Conservation (phyloP, 1,284 basidiomycete genomes). For the Rhodotorula sp. region DNA sequence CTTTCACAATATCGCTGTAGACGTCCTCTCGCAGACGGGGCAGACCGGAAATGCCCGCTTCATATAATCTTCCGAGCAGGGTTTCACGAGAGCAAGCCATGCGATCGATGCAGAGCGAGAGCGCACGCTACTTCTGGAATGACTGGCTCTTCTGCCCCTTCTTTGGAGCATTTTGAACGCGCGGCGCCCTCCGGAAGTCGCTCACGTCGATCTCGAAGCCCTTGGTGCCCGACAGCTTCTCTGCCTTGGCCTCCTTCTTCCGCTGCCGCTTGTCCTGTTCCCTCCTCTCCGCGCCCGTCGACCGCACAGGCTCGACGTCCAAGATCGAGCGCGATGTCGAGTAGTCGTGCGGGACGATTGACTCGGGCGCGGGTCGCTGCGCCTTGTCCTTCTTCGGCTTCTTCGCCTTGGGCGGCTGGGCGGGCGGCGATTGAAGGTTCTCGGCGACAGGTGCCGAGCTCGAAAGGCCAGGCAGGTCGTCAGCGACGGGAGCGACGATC, state of each 20-base stretch:
- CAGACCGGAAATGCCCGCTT: too few species aligned
- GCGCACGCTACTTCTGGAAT: conserved; percentile 19
- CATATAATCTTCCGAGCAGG: too few species aligned
- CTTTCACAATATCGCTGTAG: neutral
- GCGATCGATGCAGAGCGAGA: neutral
- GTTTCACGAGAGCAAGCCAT: neutral
- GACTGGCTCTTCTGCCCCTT: conserved; percentile 12
- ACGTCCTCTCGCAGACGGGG: neutral
- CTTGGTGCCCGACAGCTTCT: conserved; percentile 7
- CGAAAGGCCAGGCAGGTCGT: neutral
- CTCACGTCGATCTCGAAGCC: conserved; percentile 35
- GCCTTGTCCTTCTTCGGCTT: conserved; percentile 39
- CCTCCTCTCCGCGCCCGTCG: conserved; percentile 5
- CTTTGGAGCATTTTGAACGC: conserved; percentile 37
- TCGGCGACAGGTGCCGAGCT: neutral
- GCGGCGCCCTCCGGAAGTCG: conserved; percentile 30
- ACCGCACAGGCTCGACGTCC: conserved; percentile 54
- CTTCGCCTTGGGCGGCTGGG: conserved; percentile 37
- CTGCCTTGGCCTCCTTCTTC: conserved; percentile 19
- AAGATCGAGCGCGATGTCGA: conserved; percentile 69
- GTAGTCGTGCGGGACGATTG: conserved; percentile 68
- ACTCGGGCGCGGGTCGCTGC: conserved; percentile 52
- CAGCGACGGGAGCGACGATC: neutral
- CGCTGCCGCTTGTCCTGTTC: conserved; percentile 24
- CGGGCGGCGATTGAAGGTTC: conserved; percentile 31